Evolutionary conservation across 176 grass and related monocot genomes (phyloP).

Genomic region (Dendrocalamus sinicus): DNA sequence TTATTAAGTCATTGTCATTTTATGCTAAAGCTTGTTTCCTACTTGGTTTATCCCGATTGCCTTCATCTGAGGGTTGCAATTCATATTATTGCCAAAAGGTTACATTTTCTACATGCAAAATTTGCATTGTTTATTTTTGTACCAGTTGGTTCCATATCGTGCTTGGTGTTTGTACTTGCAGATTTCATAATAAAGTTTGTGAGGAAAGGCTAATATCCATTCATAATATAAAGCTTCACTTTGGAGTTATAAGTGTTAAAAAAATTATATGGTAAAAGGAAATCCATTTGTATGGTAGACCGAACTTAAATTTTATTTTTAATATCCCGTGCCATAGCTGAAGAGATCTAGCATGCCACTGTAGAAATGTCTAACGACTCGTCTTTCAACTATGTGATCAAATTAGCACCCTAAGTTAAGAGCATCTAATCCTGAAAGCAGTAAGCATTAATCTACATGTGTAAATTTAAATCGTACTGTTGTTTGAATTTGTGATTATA

Average conservation of each 20-base stretch:
- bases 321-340: not conserved
- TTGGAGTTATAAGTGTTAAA: not conserved
- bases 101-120: constrained; percentile 22
- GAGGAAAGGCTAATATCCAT: not conserved
- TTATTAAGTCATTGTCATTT: constrained; percentile 33
- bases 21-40: constrained; percentile 36
- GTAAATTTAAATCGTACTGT: constrained; percentile 11
- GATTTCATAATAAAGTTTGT: constrained; percentile 21
- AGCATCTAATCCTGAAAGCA: constrained; percentile 13
- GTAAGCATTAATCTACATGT: not conserved
- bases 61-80: constrained; percentile 18
- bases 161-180: constrained; percentile 30
- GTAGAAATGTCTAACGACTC: not conserved
- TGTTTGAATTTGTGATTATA: constrained; percentile 17
- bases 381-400: not conserved
- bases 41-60: constrained; percentile 28
- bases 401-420: constrained; percentile 13
- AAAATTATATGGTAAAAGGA: not conserved
- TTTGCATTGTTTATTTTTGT: constrained; percentile 29
- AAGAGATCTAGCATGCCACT: constrained; percentile 21
- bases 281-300: not conserved
- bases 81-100: constrained; percentile 12
- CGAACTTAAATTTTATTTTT: not conserved
- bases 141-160: not conserved
- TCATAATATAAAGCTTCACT: not conserved